phyloP scores from a whole-genome alignment of 805 yeast species.

The Yamadazyma phyllophila region DNA sequence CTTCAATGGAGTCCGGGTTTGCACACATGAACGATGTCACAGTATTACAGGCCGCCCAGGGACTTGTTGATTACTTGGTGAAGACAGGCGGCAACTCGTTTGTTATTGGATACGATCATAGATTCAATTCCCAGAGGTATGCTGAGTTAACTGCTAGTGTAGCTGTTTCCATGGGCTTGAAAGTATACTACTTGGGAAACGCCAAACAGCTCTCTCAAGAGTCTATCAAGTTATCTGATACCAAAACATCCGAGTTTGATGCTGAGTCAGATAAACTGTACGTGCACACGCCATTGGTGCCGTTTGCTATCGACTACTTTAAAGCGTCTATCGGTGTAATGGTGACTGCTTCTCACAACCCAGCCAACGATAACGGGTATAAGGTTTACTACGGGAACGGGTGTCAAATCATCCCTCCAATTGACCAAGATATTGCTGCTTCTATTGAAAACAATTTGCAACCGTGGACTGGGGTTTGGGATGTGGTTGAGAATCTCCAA shows the following conservation, averaged over 20 bases:
- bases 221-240: constrained; percentile 12
- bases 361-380: constrained; percentile 86
- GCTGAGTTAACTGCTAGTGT: constrained; percentile 78
- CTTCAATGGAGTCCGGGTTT: constrained; percentile 89
- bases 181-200: constrained; percentile 59
- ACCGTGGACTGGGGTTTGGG: constrained; percentile 59
- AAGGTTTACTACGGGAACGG: constrained; percentile 93
- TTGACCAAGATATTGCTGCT: constrained; percentile 69
- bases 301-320: constrained; percentile 69
- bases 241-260: not conserved
- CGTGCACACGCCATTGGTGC: constrained; percentile 89
- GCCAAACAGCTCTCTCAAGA: constrained; percentile 27
- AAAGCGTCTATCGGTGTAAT: constrained; percentile 79
- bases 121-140: constrained; percentile 74
- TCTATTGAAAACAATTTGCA: constrained; percentile 57
- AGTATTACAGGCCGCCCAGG: constrained; percentile 87
- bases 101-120: constrained; percentile 90
- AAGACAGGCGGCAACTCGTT: constrained; percentile 33
- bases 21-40: constrained; percentile 86
- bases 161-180: constrained; percentile 65
- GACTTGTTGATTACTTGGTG: constrained; percentile 54
- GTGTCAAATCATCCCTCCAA: constrained; percentile 94
- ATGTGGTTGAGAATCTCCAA: constrained; percentile 37
- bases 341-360: constrained; percentile 90
- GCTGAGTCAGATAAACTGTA: constrained; percentile 10